Base-by-base conservation (phyloP, 805 yeast species). In the Schwanniomyces polymorphus region DNA sequence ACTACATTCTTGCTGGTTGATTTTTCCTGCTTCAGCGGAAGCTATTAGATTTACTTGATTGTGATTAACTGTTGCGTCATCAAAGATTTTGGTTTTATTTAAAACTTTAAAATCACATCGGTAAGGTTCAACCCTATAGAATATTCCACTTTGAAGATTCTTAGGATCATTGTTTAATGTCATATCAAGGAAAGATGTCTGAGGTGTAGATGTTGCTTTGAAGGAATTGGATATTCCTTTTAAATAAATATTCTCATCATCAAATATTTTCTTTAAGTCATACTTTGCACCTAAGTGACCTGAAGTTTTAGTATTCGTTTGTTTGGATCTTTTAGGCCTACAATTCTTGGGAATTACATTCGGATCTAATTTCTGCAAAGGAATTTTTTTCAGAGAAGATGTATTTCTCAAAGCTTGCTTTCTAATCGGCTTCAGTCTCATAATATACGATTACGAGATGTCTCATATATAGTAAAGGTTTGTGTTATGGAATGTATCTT, bases 261-360 rank as follows among this genome's bases (percentile, higher is more conserved):
- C 45, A 49, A 58, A 58, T 2, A 58, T 54, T 18, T 43, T 42
- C 43, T 44, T 45, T 28, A 58, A 45, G 39, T 55, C 55, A 11
- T 40, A 34, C 33, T 44, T 44, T 10, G 28, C 11, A 3, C 16
- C 39, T n/a, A 37, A 37, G 1, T 21, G 9, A 21, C 6, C 8
- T 21, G 39, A 11, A 37, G 4, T 37, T n/a, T 21, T 37, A 12
- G 2, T 23, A 9, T 4, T 37, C 3, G 4, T 16, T 12, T 34
- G 27, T 21, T 18, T 37, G 9, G 14, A 9, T 14, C 9, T 21
- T 12, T 23, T 21, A 37, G 14, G 7, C 3, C 12, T 8, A 2
- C 17, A 7, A 7, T 7, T 31, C 7, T 11, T 29, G 6, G 9
- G 14, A 16, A 3, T 2, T 5, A 5, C 17, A 16, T 31, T 31